Base-by-base conservation (phyloP, 768 basidiomycete genomes). In the Dentipellis sp. region DNA sequence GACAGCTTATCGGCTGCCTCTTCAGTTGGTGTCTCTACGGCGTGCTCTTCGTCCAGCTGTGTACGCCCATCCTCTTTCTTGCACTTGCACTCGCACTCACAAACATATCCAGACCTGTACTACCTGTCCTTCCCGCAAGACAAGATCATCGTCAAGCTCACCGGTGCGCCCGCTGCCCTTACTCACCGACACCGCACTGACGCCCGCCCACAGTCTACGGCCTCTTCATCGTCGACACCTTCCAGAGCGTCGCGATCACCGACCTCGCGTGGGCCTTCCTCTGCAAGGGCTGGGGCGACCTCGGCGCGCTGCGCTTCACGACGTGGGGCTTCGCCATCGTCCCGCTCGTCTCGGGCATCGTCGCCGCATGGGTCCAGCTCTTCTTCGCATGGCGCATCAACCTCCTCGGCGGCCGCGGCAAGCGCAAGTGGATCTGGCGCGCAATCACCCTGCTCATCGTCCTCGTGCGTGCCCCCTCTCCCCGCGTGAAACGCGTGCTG, bases 21-120 rank as follows among this genome's bases (percentile, higher is more conserved):
- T 35, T 51, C 22, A 51, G 50, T 29, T 51, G 50, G 50, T 51
- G 50, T 14, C 50, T 51, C 14, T 51, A 51, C 34, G 50, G 50
- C 10, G 21, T 51, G 10, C 34, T 51, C 9, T 29, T 51, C 50
- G n/a, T 51, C 22, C 50, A 51, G 35, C 50, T 51, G 6, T 51
- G 50, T 51, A n/a, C 23, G 50, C 34, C n/a, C 23, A 6, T 16
- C 23, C 35, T 35, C 10, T 23, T 11, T 4, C n/a, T 4, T 23
- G 7, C 47, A 19, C 3, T 4, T 42, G 3, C 47, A 11, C 22
- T 23, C 10, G 12, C 23, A 12, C 17, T 23, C 19, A 49, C 23
- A 49, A 23, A 11, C 22, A 11, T 10, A 23, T 19, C 3, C 34
- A 37, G 34, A 52, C 34, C 16, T 51, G 50, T 51, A 51, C 34